These are phyloP conservation scores for Phytophthora syringae DNA, from an alignment of 352 stramenopile species.

Conservation along the genomic window DNA sequence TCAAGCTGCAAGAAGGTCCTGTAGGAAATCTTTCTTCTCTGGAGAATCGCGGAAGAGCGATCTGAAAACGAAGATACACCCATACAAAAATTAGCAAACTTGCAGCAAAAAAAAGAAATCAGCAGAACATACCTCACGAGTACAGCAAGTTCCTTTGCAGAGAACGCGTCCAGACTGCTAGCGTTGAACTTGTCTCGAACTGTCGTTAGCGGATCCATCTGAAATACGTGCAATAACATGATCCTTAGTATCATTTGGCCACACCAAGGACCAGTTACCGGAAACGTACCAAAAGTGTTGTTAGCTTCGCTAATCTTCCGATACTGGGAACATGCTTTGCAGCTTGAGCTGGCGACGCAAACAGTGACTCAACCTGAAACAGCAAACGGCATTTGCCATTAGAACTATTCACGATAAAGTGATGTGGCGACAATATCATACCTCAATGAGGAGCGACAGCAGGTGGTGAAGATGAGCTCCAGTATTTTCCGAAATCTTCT, in stretches of 20 bases:
- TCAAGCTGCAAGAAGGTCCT: conserved; percentile 29
- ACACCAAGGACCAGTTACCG: not conserved
- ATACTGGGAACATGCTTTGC: conserved; percentile 59
- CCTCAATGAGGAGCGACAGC: conserved; percentile 57
- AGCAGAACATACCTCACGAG: conserved; percentile 52
- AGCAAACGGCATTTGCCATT: not conserved
- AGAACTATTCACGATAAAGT: not conserved
- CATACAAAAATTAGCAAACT: conserved; percentile 3
- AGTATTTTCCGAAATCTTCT: conserved; percentile 61
- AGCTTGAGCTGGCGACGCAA: conserved; percentile 56
- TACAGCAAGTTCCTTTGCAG: conserved; percentile 46
- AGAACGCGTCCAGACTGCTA: conserved; percentile 50
- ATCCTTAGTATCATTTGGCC: conserved; percentile 3
- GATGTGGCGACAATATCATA: conserved; percentile 11
- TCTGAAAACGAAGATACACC: conserved; percentile 29
- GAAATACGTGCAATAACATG: conserved; percentile 1
- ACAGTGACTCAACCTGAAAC: conserved; percentile 53
- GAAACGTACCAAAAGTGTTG: conserved; percentile 51
- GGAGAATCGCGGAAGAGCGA: conserved; percentile 70
- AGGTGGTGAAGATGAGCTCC: conserved; percentile 54
- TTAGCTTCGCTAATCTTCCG: conserved; percentile 56
- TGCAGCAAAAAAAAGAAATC: not conserved
- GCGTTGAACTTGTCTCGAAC: conserved; percentile 63
- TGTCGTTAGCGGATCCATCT: conserved; percentile 69
- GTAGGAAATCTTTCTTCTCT: conserved; percentile 57